Evolutionary conservation across 352 stramenopile genomes (phyloP).

Genomic region (Pythium dissimile): DNA sequence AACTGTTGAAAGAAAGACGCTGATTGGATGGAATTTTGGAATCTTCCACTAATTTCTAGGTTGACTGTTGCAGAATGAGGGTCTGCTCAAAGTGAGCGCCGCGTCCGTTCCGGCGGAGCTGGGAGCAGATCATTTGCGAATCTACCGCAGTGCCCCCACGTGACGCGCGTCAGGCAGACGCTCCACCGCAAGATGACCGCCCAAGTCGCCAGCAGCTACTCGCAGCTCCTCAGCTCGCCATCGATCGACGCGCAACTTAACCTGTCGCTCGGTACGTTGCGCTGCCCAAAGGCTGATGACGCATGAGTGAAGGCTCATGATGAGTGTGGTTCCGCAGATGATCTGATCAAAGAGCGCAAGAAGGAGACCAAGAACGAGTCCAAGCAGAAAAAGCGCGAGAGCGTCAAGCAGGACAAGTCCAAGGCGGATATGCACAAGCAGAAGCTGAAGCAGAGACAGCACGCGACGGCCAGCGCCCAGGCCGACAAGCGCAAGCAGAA

Average conservation of each 20-base stretch:
- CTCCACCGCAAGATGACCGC: constrained; percentile 1
- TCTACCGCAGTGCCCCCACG: too few relatives aligned
- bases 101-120: too few relatives aligned
- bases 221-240: constrained; percentile 7
- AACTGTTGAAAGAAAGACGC: not conserved
- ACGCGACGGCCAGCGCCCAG: constrained; percentile 9
- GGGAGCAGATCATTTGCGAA: constrained; percentile 11
- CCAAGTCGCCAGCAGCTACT: not conserved
- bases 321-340: constrained; percentile 24
- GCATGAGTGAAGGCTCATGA: constrained; percentile 2
- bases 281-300: not conserved
- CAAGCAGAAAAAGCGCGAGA: constrained; percentile 50
- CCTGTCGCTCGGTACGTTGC: constrained; percentile 21
- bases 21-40: not conserved
- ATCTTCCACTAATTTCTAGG: not conserved
- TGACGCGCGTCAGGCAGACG: too few relatives aligned
- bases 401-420: constrained; percentile 20
- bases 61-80: not conserved
- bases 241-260: constrained; percentile 22
- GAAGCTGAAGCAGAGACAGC: constrained; percentile 22
- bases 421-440: constrained; percentile 29
- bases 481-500: constrained; percentile 15
- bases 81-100: not conserved
- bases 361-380: constrained; percentile 63
- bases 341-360: constrained; percentile 65